Base-by-base conservation (phyloP, 805 yeast genomes). In the Wickerhamiella azyma region DNA sequence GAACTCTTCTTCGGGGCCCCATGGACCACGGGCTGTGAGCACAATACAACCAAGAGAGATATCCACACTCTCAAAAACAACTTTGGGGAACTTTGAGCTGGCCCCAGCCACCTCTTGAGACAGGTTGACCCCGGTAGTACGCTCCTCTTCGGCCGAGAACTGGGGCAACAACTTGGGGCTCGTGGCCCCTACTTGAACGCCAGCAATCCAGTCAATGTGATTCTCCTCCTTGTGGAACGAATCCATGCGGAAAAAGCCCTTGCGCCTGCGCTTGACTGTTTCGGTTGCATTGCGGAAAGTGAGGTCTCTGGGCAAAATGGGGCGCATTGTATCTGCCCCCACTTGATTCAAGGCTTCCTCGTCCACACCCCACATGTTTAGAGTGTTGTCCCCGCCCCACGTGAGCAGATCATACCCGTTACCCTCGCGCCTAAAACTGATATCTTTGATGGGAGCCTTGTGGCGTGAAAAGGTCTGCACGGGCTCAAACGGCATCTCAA, bases 81-180 rank as follows among this genome's bases (percentile, higher is more conserved):
- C 72, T 53, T 81, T 85, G 1, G 96, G 94, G 59, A 88, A 86
- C 54, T 83, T 84, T 54, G 81, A 86, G 2, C 95, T 94, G 6
- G 86, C 85, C 14, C 75, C 68, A 52, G 94, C 81, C 1, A 92
- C 86, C 61, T 89, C 98, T 61, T 88, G 96, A 6, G 95, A 96
- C 21, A 89, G 62, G 56, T 85, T 85, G 14, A 30, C 11, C 16
- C 33, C 33, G 32, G n/a, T n/a, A 10, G n/a, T 10, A 10, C 32
- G n/a, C 9, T n/a, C 33, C 5, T 30, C 33, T 0, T 77, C 41
- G n/a, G 38, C 11, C 9, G 45, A 9, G 19, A 46, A 41, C 13
- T 30, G 37, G 8, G 49, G 46, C 32, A 33, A 7, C 26, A 33
- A 16, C 4, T 26, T 33, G 16, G 35, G 38, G 24, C 10, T 10